A percentile compares a stretch with the other conserved stretches of the same genome.
phyloP scores from a whole-genome alignment of 2,329 filamentous ascomycete species.

The Penicillium corylophilum region DNA sequence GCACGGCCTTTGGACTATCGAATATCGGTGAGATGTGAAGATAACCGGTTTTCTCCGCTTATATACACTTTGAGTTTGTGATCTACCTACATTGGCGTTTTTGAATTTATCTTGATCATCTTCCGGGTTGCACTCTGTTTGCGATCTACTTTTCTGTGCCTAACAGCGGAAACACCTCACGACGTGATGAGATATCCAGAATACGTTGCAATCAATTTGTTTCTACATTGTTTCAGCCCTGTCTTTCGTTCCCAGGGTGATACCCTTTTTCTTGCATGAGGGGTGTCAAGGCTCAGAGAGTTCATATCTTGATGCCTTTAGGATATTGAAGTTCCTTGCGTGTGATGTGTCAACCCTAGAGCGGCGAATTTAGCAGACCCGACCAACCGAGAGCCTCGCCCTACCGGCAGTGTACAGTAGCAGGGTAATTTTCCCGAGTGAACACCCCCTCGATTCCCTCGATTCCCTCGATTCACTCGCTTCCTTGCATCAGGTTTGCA shows the following conservation, averaged over 20 bases:
- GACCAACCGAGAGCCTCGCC: background rate
- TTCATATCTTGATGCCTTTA: conserved; percentile 5
- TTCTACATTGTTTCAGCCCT: background rate
- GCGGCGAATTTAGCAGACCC: background rate
- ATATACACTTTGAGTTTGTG: conserved; percentile 10
- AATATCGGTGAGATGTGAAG: conserved; percentile 19
- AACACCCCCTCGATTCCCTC: conserved; percentile 2
- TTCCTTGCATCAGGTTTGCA: conserved; percentile 21
- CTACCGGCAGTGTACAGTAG: conserved; percentile 4
- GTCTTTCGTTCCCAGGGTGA: conserved; percentile 1
- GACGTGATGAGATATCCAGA: conserved; percentile 18
- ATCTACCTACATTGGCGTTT: conserved; percentile 11
- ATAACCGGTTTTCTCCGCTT: background rate
- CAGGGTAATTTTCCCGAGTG: conserved; percentile 3
- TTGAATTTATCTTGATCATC: background rate
- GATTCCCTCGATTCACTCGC: no score
- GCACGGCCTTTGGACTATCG: conserved; percentile 45
- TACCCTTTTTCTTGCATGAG: background rate
- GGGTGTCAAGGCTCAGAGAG: conserved; percentile 3
- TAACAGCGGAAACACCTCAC: conserved; percentile 6
- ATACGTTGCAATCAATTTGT: conserved; percentile 5
- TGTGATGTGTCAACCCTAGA: conserved; percentile 15
- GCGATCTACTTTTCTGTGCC: conserved; percentile 6
- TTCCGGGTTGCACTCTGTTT: conserved; percentile 1
- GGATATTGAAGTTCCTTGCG: conserved; percentile 24